Evolutionary conservation across 176 grass and related monocot species (phyloP).

Genomic region (Lolium perenne): DNA sequence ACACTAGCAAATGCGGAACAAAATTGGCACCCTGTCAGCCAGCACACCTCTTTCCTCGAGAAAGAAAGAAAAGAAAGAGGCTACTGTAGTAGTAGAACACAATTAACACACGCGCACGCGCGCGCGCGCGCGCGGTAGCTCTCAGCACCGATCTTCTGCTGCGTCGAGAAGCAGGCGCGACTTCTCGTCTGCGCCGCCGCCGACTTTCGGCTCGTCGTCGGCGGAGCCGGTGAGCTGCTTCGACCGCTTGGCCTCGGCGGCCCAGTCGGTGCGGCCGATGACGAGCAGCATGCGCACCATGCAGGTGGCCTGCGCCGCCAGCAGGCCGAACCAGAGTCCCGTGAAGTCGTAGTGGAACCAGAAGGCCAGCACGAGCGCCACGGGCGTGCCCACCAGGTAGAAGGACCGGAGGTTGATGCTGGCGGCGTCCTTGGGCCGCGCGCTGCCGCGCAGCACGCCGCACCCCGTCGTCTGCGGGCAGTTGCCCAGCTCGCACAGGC

Average conservation of each 20-base stretch:
- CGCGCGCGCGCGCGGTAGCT: constrained; percentile 27
- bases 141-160: constrained; percentile 41
- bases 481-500: constrained; percentile 82
- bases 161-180: constrained; percentile 25
- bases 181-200: constrained; percentile 36
- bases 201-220: not conserved
- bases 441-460: constrained; percentile 84
- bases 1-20: constrained; percentile 43
- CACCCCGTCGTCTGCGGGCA: constrained; percentile 91
- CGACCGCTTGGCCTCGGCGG: constrained; percentile 62
- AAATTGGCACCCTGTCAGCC: constrained; percentile 51
- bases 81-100: too few species aligned
- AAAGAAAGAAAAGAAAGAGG: too few species aligned
- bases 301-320: constrained; percentile 77
- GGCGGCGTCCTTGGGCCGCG: constrained; percentile 73
- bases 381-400: constrained; percentile 80
- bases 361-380: constrained; percentile 76
- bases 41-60: not conserved
- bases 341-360: constrained; percentile 62
- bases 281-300: constrained; percentile 75
- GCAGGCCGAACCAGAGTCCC: constrained; percentile 82
- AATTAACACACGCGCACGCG: too few species aligned
- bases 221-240: constrained; percentile 47
- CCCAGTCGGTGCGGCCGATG: constrained; percentile 65
- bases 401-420: constrained; percentile 86